Evolutionary conservation across 192 early-diverging fungal species (phyloP), one percentile per base, ranked within the genome.

Genomic region (Thamnidium elegans): DNA sequence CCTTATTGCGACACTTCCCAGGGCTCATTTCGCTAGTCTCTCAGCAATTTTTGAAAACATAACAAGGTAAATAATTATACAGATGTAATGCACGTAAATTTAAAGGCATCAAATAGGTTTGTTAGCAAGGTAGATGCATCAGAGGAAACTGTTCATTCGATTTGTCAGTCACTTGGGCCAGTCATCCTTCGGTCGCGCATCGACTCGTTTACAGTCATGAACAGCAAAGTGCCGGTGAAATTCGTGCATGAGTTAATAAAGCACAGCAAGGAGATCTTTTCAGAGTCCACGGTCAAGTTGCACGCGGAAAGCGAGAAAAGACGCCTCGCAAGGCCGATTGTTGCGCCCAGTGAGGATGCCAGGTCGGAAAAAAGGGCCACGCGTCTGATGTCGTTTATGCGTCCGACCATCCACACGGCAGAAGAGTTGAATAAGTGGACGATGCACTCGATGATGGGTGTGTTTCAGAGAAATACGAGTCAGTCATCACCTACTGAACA

Each of bases 81-180:
- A n/a, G n/a, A n/a, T n/a, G n/a, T 26, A 26, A 26, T 26, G 26
- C 26, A 26, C 26, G 26, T 26, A 26, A n/a, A 66, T 26, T 43
- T 44, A 3, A 15, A 17, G 5, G 3, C 44, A 9, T 4, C n/a
- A n/a, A n/a, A n/a, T n/a, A 61, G 31, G 15, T 58, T 21, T 26
- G n/a, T 68, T 0, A 21, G 60, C 7, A 5, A 47, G 19, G 13
- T 30, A n/a, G 39, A 15, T 30, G 10, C 39, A 8, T 19, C 66
- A 46, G 77, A 79, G 20, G 55, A 56, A 17, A 73, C 71, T 32
- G 50, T 74, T 19, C 62, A 56, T 3, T 70, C 45, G 31, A 58
- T 85, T 58, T 55, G 69, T 14, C 80, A 82, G 36, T 67, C 76
- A 1, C 75, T 80, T 58, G 83, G 83, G 21, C 67, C 74, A 9